These are phyloP conservation scores for Lodderomyces jiufengensis DNA, from an alignment of 1,139 yeast genomes.

Conservation along the genomic window DNA sequence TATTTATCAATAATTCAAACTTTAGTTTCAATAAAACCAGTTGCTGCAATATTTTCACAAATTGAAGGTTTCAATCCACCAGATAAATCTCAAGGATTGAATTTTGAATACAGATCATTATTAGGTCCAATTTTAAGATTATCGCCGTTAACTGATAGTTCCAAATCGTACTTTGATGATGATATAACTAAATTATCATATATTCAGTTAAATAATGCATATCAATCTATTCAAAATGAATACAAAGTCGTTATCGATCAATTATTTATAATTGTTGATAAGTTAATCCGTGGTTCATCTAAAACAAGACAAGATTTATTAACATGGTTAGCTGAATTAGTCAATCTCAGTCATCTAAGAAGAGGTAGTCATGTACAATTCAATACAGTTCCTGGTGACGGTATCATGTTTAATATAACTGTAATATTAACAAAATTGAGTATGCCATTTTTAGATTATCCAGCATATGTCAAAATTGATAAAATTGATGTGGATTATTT, in stretches of 20 bases:
- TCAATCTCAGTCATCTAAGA: conserved; percentile 81
- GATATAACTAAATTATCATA: conserved; percentile 35
- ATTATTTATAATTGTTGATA: conserved; percentile 66
- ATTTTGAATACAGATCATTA: conserved; percentile 58
- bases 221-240: conserved; percentile 58
- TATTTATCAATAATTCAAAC: conserved; percentile 55
- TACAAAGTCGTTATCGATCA: conserved; percentile 54
- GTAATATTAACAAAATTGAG: conserved; percentile 66
- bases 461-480: conserved; percentile 58
- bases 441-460: conserved; percentile 76
- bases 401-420: conserved; percentile 76
- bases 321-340: conserved; percentile 64
- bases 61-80: conserved; percentile 54
- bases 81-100: conserved; percentile 37
- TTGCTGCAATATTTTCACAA: conserved; percentile 58
- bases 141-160: conserved; percentile 59
- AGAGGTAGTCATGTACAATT: conserved; percentile 82
- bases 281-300: conserved; percentile 71
- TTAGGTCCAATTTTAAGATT: conserved; percentile 75
- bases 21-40: conserved; percentile 57
- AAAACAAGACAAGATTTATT: conserved; percentile 61
- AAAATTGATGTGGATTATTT: conserved; percentile 69
- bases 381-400: conserved; percentile 67
- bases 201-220: conserved; percentile 43
- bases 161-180: conserved; percentile 46